Conservation (phyloP, 2,329 filamentous ascomycete species). For the Arthrobotrys sinensis region DNA sequence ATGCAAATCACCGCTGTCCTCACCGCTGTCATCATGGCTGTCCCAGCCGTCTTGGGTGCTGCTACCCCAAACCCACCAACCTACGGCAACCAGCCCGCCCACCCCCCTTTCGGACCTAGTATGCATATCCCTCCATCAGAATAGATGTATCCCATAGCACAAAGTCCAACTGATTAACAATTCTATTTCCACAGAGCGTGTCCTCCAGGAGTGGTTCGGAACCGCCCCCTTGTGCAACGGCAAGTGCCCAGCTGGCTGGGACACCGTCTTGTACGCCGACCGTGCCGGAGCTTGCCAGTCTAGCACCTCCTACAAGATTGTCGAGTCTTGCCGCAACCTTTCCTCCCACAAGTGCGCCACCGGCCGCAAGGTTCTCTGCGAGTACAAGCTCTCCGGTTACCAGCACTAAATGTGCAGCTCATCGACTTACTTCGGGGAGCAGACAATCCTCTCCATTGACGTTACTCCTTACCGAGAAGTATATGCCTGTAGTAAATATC, state of each 20-base stretch:
- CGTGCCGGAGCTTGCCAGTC: slow-evolving; percentile 53
- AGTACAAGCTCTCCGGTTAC: slow-evolving; percentile 46
- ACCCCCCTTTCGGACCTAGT: slow-evolving; percentile 36
- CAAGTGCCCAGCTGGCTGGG: slow-evolving; percentile 56
- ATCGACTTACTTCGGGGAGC: neutral
- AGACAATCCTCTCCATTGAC: neutral
- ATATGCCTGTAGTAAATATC: slow-evolving; percentile 41
- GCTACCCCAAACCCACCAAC: slow-evolving; percentile 50
- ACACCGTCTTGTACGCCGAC: slow-evolving; percentile 53
- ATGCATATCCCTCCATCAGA: neutral
- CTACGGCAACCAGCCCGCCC: slow-evolving; percentile 31
- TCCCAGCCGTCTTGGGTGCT: slow-evolving; percentile 57
- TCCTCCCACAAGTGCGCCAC: slow-evolving; percentile 57
- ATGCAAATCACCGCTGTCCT: slow-evolving; percentile 59
- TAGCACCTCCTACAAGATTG: slow-evolving; percentile 57
- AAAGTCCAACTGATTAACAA: slow-evolving; percentile 4
- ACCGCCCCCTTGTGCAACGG: slow-evolving; percentile 58
- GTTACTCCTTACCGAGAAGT: neutral
- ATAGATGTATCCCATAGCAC: neutral
- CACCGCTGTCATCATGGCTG: slow-evolving; percentile 53
- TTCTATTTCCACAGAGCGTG: slow-evolving; percentile 41
- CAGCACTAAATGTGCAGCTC: slow-evolving; percentile 32
- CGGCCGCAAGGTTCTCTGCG: slow-evolving; percentile 58
- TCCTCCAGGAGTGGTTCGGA: slow-evolving; percentile 61
- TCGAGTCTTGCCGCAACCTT: slow-evolving; percentile 57